Percentiles rank a stretch among this genome's conserved stretches.
These are phyloP conservation scores for Amanita rubescens DNA, from an alignment of 768 basidiomycete genomes.

Conservation along the genomic window DNA sequence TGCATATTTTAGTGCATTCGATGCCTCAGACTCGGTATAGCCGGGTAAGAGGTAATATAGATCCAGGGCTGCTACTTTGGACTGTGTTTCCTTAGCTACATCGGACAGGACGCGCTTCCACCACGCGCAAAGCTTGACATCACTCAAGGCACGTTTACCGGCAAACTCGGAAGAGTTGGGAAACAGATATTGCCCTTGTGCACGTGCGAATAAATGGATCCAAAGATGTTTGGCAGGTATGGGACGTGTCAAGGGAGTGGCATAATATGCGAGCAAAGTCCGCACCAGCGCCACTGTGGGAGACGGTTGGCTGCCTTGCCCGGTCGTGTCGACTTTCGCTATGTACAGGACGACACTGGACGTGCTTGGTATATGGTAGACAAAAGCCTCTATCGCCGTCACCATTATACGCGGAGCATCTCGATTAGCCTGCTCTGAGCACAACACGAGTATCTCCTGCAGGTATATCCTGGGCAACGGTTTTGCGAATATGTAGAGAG, in stretches of 20 bases:
- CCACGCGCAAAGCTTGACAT: conserved; percentile 82
- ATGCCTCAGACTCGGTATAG: conserved; percentile 59
- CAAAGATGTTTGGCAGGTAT: conserved; percentile 50
- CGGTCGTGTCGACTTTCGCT: conserved; percentile 92
- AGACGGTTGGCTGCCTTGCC: conserved; percentile 55
- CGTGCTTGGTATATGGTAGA: conserved; percentile 70
- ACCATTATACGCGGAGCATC: conserved; percentile 56
- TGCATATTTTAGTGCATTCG: conserved; percentile 41
- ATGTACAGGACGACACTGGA: conserved; percentile 75
- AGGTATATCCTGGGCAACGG: conserved; percentile 60
- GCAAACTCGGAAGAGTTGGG: conserved; percentile 70
- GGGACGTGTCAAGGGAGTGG: conserved; percentile 56
- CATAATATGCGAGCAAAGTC: conserved; percentile 58
- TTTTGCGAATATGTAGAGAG: conserved; percentile 68
- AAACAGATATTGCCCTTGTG: conserved; percentile 90
- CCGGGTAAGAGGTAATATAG: conserved; percentile 68
- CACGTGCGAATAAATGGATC: conserved; percentile 86
- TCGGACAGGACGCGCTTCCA: conserved; percentile 75
- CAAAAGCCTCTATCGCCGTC: conserved; percentile 67
- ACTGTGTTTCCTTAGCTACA: conserved; percentile 38
- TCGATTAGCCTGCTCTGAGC: conserved; percentile 52
- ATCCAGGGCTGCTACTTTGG: conserved; percentile 23
- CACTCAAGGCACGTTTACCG: conserved; percentile 69
- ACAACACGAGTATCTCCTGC: conserved; percentile 71
- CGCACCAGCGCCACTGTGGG: conserved; percentile 66